Evolutionary conservation across 345 rosid species (phyloP), one percentile per base, ranked within the genome.

Genomic region (Firmiana major): DNA sequence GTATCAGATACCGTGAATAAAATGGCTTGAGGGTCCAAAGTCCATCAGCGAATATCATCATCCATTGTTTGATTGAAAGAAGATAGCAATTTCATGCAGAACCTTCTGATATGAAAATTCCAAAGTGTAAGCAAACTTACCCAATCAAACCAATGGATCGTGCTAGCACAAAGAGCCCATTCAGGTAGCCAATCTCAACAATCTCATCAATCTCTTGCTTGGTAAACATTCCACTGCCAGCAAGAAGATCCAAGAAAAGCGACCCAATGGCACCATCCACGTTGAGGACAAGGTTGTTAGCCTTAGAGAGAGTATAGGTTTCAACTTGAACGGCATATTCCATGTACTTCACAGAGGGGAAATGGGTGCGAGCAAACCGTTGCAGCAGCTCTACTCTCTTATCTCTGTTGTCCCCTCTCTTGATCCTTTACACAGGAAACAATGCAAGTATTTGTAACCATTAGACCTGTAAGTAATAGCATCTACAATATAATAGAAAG

Each of bases 361-460:
- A 96, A 79, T 92, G 83, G 5, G 99, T 89, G 77, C 90, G 92
- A 6, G 97, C 98, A 68, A 92, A 92, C 77, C 51, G 81, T 80
- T 96, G 99, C 53, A 93, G 90, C 65, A 92, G 89, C 88, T 92
- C 97, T 31, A 96, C 99, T 86, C 98, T 92, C 83, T 93, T 84
- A 85, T 96, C 98, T 77, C 97, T 90, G 86, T 91, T 96, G 89
- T 95, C 99, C 49, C 97, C 93, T 74, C 98, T 91, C 95, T 93
- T 95, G 81, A 95, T 90, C 92, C 99, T 93, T 76, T 78, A 55
- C 36, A 59, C 22, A 38, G 8, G 28, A 77, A 73, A 59, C 17
- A 74, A 74, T 63, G n/a, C 4, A 63, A 12, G 38, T 74, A 74
- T 73, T 59, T 63, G 17, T 63, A 77, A 28, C 40, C 66, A 7